These are phyloP conservation scores for Vitis vinifera DNA, from an alignment of 164 flowering plant species.

Conservation along the genomic window DNA sequence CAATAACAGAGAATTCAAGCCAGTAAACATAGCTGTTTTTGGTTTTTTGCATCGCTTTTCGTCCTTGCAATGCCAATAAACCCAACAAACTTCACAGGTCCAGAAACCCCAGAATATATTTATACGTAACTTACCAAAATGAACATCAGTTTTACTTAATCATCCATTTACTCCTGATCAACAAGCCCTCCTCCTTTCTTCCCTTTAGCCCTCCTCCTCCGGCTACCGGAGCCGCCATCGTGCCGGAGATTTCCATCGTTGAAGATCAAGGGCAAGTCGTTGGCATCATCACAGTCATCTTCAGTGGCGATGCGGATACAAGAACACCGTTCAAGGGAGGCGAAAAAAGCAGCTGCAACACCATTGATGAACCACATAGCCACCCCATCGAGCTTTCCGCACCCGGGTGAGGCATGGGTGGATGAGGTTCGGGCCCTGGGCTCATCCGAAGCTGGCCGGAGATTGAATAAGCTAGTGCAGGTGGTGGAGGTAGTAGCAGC, in stretches of 20 bases:
- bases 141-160: background rate
- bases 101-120: background rate
- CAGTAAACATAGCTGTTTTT: background rate
- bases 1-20: background rate
- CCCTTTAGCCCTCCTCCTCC: constrained; percentile 38
- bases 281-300: constrained; percentile 52
- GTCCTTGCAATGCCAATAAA: background rate
- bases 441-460: constrained; percentile 25
- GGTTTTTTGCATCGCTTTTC: background rate
- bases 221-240: constrained; percentile 8
- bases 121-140: background rate
- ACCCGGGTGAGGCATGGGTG: constrained; percentile 25
- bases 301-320: constrained; percentile 67
- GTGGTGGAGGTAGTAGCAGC: constrained; percentile 39
- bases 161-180: constrained; percentile 17
- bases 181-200: constrained; percentile 34
- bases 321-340: constrained; percentile 69
- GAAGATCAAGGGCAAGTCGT: constrained; percentile 60
- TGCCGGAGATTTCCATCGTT: constrained; percentile 41
- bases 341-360: constrained; percentile 59
- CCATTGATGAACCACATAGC: constrained; percentile 75
- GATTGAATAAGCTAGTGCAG: constrained; percentile 40
- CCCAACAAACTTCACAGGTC: constrained; percentile 1
- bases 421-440: constrained; percentile 34
- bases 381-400: constrained; percentile 59